A percentile compares a stretch with the other conserved stretches of the same genome.
Evolutionary conservation across 148 eudicot genomes (phyloP).

Genomic region (Persicaria tinctoria): DNA sequence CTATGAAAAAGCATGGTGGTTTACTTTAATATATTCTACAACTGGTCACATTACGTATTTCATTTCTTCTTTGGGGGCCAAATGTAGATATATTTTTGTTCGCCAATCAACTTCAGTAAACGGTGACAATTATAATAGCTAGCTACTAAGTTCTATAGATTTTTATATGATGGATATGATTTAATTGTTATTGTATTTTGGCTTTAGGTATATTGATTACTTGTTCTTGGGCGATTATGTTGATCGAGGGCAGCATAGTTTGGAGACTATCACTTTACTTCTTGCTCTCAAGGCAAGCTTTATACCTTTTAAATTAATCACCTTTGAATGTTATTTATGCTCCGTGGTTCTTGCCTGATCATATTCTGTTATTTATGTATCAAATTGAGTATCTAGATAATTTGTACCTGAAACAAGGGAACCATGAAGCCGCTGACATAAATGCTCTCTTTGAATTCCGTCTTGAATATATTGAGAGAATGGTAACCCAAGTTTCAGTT

Average conservation of each 20-base stretch:
- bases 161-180: not conserved
- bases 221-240: constrained; percentile 88
- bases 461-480: constrained; percentile 92
- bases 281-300: constrained; percentile 77
- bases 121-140: not conserved
- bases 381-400: constrained; percentile 91
- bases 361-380: not conserved
- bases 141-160: not conserved
- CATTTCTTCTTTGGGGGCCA: not conserved
- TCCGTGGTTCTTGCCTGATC: not conserved
- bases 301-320: not conserved
- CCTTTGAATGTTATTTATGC: too few species aligned
- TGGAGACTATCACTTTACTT: constrained; percentile 90
- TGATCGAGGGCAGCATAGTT: too few species aligned
- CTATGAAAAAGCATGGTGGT: too few species aligned
- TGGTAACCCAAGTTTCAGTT: constrained; percentile 55
- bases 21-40: too few species aligned
- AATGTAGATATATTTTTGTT: too few species aligned
- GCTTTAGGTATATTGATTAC: constrained; percentile 82
- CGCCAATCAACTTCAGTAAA: not conserved
- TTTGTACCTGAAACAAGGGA: constrained; percentile 89
- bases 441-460: too few species aligned
- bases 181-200: constrained; percentile 11
- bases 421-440: too few species aligned
- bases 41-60: constrained; percentile 93